Evolutionary conservation across 768 basidiomycete species (phyloP), one percentile per base, ranked within the genome.

Genomic region (Xerocomellus dryophilus): DNA sequence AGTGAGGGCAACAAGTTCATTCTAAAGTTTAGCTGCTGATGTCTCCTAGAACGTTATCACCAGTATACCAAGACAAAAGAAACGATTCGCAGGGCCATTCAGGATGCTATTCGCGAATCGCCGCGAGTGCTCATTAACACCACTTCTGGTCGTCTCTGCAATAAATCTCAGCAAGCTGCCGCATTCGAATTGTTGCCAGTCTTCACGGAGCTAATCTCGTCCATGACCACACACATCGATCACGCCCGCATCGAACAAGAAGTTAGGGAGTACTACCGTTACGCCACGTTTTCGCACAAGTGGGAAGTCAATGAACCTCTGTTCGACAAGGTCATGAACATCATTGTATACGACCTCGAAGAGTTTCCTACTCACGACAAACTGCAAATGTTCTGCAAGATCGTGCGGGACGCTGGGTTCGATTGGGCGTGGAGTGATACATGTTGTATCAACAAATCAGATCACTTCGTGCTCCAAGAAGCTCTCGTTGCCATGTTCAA

Each of bases 111-210:
- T 3, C 47, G 43, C 12, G 42, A 47, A 10, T 41, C 38, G 12
- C 51, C 51, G 2, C 51, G 36, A 11, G 39, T 47, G 23, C 51
- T 53, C n/a, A 44, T 54, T 4, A 50, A 45, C 29, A 54, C 43
- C 11, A 20, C 34, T 23, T 35, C 53, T 15, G 53, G 53, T 18
- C 27, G 42, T 32, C 34, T 43, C 10, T 50, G 42, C 25, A 17
- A 49, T 21, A 48, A 40, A 27, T 20, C 18, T 14, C 31, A 32
- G 43, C 43, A 45, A 14, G 48, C 40, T 2, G 20, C 35, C 20
- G n/a, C 35, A 46, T 45, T 45, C 43, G 31, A 45, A 32, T 12
- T 18, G 29, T 14, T 45, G 1, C 31, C 43, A 14, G 31, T 21
- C 43, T 45, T 45, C 20, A 32, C 20, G 20, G 44, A 45, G 2